phyloP scores from a whole-genome alignment of 495 filamentous ascomycete genomes.

The Alectoria sarmentosa region DNA sequence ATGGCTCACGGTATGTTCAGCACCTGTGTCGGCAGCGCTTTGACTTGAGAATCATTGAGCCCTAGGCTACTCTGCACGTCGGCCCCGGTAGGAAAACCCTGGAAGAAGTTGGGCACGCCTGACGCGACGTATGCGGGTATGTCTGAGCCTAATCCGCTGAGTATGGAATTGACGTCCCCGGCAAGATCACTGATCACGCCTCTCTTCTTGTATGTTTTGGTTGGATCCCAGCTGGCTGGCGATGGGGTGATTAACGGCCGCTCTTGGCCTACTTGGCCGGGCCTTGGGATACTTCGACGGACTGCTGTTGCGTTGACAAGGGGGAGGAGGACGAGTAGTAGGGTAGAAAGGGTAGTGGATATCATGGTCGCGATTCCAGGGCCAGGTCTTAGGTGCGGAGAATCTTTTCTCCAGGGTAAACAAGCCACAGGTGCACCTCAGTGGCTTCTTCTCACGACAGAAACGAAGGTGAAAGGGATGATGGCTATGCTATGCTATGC shows the following conservation, averaged over 20 bases:
- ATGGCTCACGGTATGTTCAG: conserved; percentile 56
- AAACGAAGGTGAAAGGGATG: not conserved
- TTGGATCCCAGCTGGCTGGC: conserved; percentile 33
- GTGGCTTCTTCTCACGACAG: not conserved
- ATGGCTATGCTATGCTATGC: not conserved
- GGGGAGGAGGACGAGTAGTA: conserved; percentile 16
- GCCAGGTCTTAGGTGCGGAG: not conserved
- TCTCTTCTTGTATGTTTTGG: conserved; percentile 35
- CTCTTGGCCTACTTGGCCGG: conserved; percentile 25
- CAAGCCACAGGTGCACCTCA: not conserved
- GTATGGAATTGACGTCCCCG: conserved; percentile 36
- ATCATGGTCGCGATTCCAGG: not conserved
- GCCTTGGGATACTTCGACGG: conserved; percentile 18
- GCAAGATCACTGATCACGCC: conserved; percentile 43
- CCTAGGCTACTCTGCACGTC: conserved; percentile 53
- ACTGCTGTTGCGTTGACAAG: conserved; percentile 10
- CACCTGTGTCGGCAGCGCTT: conserved; percentile 58
- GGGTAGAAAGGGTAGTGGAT: conserved; percentile 8
- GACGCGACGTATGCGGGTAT: conserved; percentile 56
- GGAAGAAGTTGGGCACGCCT: conserved; percentile 60
- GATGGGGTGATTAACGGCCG: conserved; percentile 46
- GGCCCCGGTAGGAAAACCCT: conserved; percentile 55
- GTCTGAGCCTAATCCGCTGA: conserved; percentile 39
- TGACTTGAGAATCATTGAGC: conserved; percentile 48
- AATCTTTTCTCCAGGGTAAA: not conserved